phyloP scores from a whole-genome alignment of 2,329 filamentous ascomycete genomes.

The Rhytidhysteron rufulum region DNA sequence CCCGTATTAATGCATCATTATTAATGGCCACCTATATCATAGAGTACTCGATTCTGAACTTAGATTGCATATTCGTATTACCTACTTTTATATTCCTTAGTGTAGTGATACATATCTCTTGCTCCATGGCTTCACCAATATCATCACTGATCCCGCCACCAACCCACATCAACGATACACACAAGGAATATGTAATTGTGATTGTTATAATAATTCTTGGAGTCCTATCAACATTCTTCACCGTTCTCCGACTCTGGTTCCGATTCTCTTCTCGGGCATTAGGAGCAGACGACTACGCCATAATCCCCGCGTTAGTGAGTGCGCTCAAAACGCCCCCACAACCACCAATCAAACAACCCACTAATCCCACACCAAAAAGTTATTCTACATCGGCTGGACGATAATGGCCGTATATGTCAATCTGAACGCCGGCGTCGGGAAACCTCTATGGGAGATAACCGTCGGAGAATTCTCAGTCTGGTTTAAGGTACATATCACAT shows the following conservation, averaged over 20 bases:
- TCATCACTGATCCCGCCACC: too few species aligned
- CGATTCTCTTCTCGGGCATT: constrained; percentile 2
- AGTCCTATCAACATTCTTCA: constrained; percentile 1
- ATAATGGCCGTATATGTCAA: constrained; percentile 14
- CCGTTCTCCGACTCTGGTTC: constrained; percentile 1
- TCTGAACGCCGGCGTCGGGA: constrained; percentile 18
- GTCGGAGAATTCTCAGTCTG: constrained; percentile 16
- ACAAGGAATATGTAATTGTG: neutral
- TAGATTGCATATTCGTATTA: too few species aligned
- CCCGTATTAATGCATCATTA: too few species aligned
- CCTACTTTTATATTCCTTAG: too few species aligned
- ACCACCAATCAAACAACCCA: too few species aligned
- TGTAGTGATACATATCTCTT: too few species aligned
- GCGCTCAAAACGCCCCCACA: too few species aligned
- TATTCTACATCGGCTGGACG: constrained; percentile 17
- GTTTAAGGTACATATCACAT: constrained; percentile 7
- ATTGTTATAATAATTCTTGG: neutral
- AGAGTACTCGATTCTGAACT: too few species aligned
- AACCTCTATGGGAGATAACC: constrained; percentile 22
- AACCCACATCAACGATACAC: neutral
- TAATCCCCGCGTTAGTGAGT: constrained; percentile 14
- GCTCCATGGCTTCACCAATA: too few species aligned
- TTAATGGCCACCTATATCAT: too few species aligned
- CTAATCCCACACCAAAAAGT: constrained; percentile 5
- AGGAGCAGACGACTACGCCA: constrained; percentile 18